Conservation (phyloP, 345 rosid species). For the Mangifera indica region DNA sequence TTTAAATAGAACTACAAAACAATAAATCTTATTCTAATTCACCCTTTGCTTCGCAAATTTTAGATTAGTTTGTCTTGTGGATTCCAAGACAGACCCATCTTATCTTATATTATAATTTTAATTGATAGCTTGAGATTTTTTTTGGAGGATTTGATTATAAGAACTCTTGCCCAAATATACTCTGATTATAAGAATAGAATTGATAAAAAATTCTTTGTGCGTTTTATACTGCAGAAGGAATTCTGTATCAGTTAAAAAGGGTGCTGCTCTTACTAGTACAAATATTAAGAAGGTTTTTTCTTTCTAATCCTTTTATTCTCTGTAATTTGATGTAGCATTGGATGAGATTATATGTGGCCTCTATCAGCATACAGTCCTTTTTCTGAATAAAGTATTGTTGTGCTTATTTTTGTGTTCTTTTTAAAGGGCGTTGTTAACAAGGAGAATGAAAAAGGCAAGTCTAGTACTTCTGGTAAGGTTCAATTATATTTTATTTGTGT, state of each 20-base stretch:
- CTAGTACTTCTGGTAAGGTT: constrained; percentile 40
- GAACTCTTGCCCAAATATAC: too few relatives aligned
- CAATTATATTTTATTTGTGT: background rate
- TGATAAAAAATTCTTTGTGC: background rate
- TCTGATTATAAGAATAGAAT: too few relatives aligned
- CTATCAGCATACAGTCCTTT: constrained; percentile 5
- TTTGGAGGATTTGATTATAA: too few relatives aligned
- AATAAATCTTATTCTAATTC: too few relatives aligned
- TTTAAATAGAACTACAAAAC: too few relatives aligned
- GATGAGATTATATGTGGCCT: background rate
- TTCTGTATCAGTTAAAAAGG: constrained; percentile 30
- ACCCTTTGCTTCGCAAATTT: too few relatives aligned
- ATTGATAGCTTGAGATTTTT: too few relatives aligned
- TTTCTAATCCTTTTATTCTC: background rate
- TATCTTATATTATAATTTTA: too few relatives aligned
- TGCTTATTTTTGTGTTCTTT: constrained; percentile 15
- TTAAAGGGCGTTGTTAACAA: constrained; percentile 39
- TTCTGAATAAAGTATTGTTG: background rate
- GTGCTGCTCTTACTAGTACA: constrained; percentile 28
- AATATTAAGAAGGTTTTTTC: constrained; percentile 45
- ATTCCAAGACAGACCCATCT: too few relatives aligned
- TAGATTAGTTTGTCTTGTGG: too few relatives aligned
- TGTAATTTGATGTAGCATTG: background rate
- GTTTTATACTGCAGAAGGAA: constrained; percentile 32
- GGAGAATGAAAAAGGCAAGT: constrained; percentile 44